Conservation (phyloP, 345 rosid species). For the Rhodomyrtus tomentosa region DNA sequence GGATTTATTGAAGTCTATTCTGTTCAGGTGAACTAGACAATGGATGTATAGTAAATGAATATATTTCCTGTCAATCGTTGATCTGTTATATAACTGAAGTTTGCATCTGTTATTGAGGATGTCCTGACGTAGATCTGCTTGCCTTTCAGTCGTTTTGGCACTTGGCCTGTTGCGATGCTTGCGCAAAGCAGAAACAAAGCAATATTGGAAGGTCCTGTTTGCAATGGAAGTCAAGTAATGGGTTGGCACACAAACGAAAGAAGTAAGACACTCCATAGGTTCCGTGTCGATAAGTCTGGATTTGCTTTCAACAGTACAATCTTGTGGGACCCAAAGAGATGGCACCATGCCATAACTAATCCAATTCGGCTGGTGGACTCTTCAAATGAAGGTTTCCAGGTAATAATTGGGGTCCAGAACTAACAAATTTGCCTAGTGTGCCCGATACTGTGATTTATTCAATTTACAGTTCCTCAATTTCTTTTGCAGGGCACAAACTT, state of each 20-base stretch:
- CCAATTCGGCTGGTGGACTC: slow-evolving; percentile 68
- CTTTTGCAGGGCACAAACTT: slow-evolving; percentile 62
- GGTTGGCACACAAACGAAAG: slow-evolving; percentile 97
- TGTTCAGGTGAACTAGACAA: background rate
- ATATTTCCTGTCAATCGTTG: background rate
- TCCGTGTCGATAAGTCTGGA: slow-evolving; percentile 89
- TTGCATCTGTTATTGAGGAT: background rate
- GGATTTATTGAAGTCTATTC: background rate
- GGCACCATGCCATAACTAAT: slow-evolving; percentile 39
- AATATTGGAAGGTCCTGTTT: slow-evolving; percentile 76
- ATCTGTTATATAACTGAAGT: background rate
- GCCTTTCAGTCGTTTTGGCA: slow-evolving; percentile 67
- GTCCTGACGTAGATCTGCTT: slow-evolving; percentile 1
- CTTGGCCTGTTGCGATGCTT: slow-evolving; percentile 97
- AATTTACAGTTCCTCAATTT: background rate
- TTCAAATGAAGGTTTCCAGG: slow-evolving; percentile 89
- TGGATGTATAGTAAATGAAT: background rate
- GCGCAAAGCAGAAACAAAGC: slow-evolving; percentile 87
- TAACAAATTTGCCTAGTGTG: background rate
- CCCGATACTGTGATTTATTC: background rate
- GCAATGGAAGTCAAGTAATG: slow-evolving; percentile 64
- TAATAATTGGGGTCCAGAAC: slow-evolving; percentile 9
- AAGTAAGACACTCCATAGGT: slow-evolving; percentile 68
- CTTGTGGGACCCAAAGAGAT: slow-evolving; percentile 84
- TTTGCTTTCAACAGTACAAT: slow-evolving; percentile 93